Conservation (phyloP, 2,329 filamentous ascomycete genomes). For the Colletotrichum kahawae region DNA sequence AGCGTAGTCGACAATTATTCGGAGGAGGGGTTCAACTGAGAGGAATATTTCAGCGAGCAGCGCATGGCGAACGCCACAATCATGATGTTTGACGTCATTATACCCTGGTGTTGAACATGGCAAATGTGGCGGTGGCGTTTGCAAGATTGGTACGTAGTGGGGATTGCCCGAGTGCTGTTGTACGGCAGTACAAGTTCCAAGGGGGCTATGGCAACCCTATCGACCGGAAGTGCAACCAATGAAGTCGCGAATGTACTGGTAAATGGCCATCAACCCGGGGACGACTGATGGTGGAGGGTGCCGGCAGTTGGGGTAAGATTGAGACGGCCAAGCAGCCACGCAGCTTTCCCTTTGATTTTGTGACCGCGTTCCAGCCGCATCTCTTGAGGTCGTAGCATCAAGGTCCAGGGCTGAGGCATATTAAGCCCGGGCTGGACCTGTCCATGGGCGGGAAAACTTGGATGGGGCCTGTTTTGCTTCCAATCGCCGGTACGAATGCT, state of each 20-base stretch:
- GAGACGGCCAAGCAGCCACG: neutral
- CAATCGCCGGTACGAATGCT: neutral
- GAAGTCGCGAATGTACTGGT: neutral
- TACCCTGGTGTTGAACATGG: neutral
- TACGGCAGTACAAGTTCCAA: neutral
- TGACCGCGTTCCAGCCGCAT: neutral
- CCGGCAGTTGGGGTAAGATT: neutral
- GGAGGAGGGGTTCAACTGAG: neutral
- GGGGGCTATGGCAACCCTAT: neutral
- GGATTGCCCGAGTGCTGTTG: neutral
- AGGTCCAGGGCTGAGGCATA: neutral
- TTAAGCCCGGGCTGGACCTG: neutral
- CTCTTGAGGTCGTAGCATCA: neutral
- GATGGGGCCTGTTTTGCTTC: neutral
- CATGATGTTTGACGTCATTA: neutral
- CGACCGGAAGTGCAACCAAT: neutral
- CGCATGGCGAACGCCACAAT: neutral
- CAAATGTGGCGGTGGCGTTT: neutral
- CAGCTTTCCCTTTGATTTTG: neutral
- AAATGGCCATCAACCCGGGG: neutral
- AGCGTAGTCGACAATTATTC: neutral
- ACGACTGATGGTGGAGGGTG: neutral
- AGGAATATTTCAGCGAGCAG: neutral
- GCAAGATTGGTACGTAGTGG: neutral
- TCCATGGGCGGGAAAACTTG: neutral